A percentile compares a stretch with the other conserved stretches of the same genome.
Evolutionary conservation across 2,329 filamentous ascomycete genomes (phyloP).

Genomic region (Dothidotthia symphoricarpi): DNA sequence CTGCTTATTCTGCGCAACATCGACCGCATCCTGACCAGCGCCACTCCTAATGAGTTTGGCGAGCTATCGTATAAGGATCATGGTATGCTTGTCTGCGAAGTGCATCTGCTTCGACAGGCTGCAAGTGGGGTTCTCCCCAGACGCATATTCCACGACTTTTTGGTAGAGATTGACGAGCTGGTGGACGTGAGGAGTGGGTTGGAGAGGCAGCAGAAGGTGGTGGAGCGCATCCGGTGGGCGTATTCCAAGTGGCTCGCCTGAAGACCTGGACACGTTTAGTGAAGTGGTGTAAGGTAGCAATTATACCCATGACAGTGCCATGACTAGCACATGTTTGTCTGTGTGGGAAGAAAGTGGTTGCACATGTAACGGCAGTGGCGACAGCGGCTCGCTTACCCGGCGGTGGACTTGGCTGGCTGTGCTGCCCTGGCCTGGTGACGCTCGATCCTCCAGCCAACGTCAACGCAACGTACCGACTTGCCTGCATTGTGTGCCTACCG

Average conservation of each 20-base stretch:
- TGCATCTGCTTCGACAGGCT: constrained; percentile 74
- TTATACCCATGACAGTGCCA: too few relatives aligned
- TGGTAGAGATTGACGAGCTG: constrained; percentile 83
- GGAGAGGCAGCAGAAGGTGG: constrained; percentile 71
- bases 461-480: constrained; percentile 3
- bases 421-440: constrained; percentile 2
- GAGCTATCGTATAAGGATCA: constrained; percentile 89
- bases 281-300: not conserved
- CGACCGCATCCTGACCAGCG: constrained; percentile 61
- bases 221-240: constrained; percentile 85
- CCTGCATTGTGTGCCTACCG: not conserved
- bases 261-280: too few relatives aligned
- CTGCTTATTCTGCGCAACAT: constrained; percentile 83
- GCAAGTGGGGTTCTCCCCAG: constrained; percentile 67
- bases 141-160: constrained; percentile 76
- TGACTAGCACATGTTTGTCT: too few relatives aligned
- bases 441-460: constrained; percentile 11
- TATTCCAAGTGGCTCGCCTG: constrained; percentile 70
- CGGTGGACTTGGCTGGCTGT: constrained; percentile 12
- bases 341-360: not conserved
- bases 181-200: constrained; percentile 76
- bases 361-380: constrained; percentile 1
- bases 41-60: constrained; percentile 64
- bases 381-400: not conserved
- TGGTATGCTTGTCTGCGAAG: constrained; percentile 83